Evolutionary conservation across 2,329 filamentous ascomycete genomes (phyloP).

Genomic region (Neoarthrinium moseri): DNA sequence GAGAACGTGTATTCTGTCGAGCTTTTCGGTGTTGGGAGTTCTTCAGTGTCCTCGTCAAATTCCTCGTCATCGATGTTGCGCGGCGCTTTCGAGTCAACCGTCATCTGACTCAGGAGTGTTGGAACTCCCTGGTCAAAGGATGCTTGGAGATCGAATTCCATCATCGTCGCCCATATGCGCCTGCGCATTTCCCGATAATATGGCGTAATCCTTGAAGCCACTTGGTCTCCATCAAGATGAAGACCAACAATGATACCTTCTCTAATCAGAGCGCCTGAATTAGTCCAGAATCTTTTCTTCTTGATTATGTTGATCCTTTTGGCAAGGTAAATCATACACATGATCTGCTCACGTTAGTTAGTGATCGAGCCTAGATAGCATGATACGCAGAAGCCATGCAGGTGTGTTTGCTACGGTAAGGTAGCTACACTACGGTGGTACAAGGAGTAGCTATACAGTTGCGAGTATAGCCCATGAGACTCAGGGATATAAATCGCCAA

Average conservation of each 20-base stretch:
- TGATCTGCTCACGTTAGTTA: constrained; percentile 30
- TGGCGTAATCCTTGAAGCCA: constrained; percentile 53
- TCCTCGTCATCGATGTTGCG: constrained; percentile 58
- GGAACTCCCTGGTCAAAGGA: constrained; percentile 61
- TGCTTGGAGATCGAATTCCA: constrained; percentile 62
- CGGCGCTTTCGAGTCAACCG: constrained; percentile 41
- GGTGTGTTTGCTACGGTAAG: too few relatives aligned
- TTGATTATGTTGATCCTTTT: constrained; percentile 63
- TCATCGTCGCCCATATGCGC: constrained; percentile 59
- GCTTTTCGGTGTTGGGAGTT: constrained; percentile 50
- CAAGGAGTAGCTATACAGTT: too few relatives aligned
- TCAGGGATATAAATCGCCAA: too few relatives aligned
- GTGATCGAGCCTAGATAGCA: neutral
- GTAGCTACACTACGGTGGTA: too few relatives aligned
- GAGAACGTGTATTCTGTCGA: constrained; percentile 55
- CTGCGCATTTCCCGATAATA: constrained; percentile 63
- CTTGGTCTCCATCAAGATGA: constrained; percentile 57
- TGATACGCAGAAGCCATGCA: too few relatives aligned
- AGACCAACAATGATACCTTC: constrained; percentile 59
- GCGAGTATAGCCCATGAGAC: too few relatives aligned
- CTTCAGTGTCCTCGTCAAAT: constrained; percentile 52
- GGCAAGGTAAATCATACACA: constrained; percentile 58
- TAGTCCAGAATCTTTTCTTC: constrained; percentile 64
- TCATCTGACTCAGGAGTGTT: constrained; percentile 57
- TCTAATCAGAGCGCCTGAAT: constrained; percentile 53